A percentile compares a stretch with the other conserved stretches of the same genome.
Conservation (phyloP, 352 stramenopile species). For the Globisporangium echinulatum region DNA sequence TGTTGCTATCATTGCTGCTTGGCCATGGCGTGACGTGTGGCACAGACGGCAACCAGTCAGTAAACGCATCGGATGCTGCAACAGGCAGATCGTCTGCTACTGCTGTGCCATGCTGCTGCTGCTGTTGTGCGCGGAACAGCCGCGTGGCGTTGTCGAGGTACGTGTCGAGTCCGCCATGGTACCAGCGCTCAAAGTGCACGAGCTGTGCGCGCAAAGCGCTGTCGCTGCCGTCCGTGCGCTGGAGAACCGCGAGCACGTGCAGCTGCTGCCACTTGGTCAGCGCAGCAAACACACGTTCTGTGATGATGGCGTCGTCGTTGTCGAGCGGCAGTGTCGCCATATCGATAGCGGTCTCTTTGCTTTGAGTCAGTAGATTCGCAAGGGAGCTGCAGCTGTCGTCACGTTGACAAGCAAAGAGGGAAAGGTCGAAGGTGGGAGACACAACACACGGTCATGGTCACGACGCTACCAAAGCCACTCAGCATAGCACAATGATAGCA, state of each 20-base stretch:
- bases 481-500: background rate
- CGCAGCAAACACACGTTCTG: slow-evolving; percentile 16
- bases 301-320: background rate
- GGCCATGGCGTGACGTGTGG: slow-evolving; percentile 7
- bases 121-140: slow-evolving; percentile 27
- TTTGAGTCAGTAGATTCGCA: too few species aligned
- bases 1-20: slow-evolving; percentile 7
- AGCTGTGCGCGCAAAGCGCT: slow-evolving; percentile 31
- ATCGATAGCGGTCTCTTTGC: background rate
- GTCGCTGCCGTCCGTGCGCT: background rate
- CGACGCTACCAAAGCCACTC: too few species aligned
- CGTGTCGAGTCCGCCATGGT: slow-evolving; percentile 48
- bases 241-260: slow-evolving; percentile 32
- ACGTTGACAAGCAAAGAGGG: background rate
- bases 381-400: background rate
- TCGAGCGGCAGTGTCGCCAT: background rate
- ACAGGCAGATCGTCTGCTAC: background rate
- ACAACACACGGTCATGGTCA: background rate
- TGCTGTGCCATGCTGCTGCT: too few species aligned
- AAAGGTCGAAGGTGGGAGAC: background rate
- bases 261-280: slow-evolving; percentile 34
- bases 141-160: slow-evolving; percentile 47
- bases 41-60: slow-evolving; percentile 45
- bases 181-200: slow-evolving; percentile 59
- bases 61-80: slow-evolving; percentile 15